Evolutionary conservation across 331 rosid genomes (phyloP).

Genomic region (Prunus yedoensis): DNA sequence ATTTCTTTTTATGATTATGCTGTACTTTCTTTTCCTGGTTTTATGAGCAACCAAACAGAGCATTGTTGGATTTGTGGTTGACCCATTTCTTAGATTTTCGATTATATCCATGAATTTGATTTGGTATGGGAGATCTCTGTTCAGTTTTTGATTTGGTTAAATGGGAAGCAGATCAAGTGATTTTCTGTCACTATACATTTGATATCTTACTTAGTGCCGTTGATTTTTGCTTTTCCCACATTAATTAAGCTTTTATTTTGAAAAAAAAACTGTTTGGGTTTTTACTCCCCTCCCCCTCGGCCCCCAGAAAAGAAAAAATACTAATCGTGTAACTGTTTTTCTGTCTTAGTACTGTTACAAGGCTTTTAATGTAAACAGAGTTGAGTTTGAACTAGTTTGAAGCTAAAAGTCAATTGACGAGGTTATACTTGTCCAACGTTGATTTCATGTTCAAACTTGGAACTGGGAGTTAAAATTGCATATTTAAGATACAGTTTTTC

Average conservation of each 20-base stretch:
- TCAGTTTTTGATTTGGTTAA: constrained; percentile 5
- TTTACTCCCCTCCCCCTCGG: not conserved
- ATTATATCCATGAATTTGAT: not conserved
- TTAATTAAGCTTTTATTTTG: constrained; percentile 17
- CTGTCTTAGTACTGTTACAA: not conserved
- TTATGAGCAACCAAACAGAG: constrained; percentile 11
- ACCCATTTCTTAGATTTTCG: constrained; percentile 1
- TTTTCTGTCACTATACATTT: constrained; percentile 4
- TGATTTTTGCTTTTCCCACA: not conserved
- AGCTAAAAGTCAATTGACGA: not conserved
- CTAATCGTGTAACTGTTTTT: not conserved
- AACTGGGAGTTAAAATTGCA: constrained; percentile 14
- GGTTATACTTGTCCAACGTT: not conserved
- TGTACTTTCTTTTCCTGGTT: not conserved
- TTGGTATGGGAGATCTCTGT: not conserved
- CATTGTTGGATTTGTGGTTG: not conserved
- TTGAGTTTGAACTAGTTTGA: not conserved
- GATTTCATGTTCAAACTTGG: not conserved
- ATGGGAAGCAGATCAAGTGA: constrained; percentile 20
- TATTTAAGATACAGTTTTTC: constrained; percentile 26
- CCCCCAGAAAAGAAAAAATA: not conserved
- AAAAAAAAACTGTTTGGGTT: not conserved
- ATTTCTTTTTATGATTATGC: not conserved
- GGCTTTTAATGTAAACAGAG: not conserved
- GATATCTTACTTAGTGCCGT: not conserved